Conservation (phyloP, 306 rosid genomes). For the Vigna unguiculata region DNA sequence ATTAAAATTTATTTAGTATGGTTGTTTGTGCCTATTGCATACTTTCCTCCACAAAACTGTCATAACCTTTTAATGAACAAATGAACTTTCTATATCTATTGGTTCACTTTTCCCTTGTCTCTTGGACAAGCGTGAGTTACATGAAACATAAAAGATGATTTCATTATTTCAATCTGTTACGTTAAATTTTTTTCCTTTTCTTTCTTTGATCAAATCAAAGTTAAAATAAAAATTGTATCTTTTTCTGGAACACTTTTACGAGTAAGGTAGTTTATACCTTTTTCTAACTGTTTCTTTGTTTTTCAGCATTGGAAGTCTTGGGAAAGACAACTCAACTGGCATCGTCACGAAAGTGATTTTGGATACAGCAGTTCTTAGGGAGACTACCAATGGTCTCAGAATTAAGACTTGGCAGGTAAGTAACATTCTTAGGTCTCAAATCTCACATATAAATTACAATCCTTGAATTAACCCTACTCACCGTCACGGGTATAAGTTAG, state of each 20-base stretch:
- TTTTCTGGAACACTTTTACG: constrained; percentile 9
- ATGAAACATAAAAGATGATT: neutral
- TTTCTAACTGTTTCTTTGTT: constrained; percentile 24
- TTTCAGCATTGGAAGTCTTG: constrained; percentile 96
- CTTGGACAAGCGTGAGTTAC: neutral
- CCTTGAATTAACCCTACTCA: no score
- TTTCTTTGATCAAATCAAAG: constrained; percentile 16
- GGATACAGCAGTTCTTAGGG: constrained; percentile 84
- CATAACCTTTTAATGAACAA: neutral
- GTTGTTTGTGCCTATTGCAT: neutral
- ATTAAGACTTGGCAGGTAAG: constrained; percentile 98
- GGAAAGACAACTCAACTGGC: constrained; percentile 88
- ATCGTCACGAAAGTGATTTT: constrained; percentile 82
- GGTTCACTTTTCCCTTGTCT: neutral
- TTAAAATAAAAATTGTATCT: neutral
- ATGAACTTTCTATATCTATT: neutral
- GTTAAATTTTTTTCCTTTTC: neutral
- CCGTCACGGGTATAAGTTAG: no score
- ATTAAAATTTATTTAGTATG: neutral
- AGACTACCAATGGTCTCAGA: constrained; percentile 88
- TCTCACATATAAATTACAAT: no score
- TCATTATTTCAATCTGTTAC: neutral
- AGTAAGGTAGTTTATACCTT: constrained; percentile 31
- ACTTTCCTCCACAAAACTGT: neutral
- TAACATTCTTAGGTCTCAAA: no score